Conservation (phyloP, 345 rosid species). For the Atalantia buxifolia region DNA sequence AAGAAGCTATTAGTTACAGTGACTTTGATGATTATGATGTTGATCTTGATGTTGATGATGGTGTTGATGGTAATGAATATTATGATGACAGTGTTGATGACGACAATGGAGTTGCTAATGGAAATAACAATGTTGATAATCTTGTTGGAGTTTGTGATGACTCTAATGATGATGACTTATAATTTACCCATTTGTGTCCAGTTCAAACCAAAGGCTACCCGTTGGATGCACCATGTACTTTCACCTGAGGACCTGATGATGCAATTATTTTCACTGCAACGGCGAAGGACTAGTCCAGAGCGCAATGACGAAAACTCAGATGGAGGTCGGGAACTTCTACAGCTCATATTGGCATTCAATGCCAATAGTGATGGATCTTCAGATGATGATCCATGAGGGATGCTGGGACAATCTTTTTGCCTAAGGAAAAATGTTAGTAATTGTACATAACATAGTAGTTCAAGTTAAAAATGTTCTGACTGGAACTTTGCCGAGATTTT, state of each 20-base stretch:
- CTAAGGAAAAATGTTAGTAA: neutral
- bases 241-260: constrained; percentile 49
- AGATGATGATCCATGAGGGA: constrained; percentile 34
- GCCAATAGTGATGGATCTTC: constrained; percentile 37
- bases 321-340: constrained; percentile 42
- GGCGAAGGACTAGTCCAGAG: constrained; percentile 34
- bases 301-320: constrained; percentile 37
- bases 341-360: constrained; percentile 44
- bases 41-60: constrained; percentile 7
- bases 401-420: neutral
- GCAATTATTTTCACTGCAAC: constrained; percentile 48
- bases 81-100: constrained; percentile 9
- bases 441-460: constrained; percentile 28
- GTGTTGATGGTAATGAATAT: neutral
- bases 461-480: neutral
- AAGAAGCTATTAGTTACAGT: constrained; percentile 5
- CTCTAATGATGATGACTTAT: constrained; percentile 29
- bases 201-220: constrained; percentile 53
- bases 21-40: constrained; percentile 8
- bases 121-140: constrained; percentile 7
- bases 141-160: constrained; percentile 17
- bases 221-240: constrained; percentile 46
- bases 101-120: constrained; percentile 17
- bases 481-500: neutral
- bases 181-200: constrained; percentile 52